Evolutionary conservation across 169 alveolate genomes (phyloP).

Genomic region (Cryptosporidium bovis): DNA sequence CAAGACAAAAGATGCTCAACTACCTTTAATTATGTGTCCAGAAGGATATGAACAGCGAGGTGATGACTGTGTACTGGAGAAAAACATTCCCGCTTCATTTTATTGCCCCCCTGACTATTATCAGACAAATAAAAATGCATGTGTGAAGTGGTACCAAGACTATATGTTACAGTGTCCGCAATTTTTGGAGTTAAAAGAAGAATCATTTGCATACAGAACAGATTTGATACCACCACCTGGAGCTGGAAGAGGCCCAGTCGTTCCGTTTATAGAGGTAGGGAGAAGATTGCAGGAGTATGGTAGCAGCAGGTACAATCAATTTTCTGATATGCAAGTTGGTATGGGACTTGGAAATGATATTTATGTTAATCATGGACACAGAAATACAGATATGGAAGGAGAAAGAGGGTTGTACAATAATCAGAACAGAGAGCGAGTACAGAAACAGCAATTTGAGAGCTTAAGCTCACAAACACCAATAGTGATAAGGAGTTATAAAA

Average conservation of each 20-base stretch:
- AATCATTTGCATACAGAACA: constrained; percentile 44
- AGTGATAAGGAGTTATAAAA: constrained; percentile 35
- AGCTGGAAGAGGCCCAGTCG: constrained; percentile 70
- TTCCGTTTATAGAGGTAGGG: constrained; percentile 18
- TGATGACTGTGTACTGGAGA: constrained; percentile 57
- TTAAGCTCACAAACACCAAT: constrained; percentile 47
- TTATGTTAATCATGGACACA: too few relatives aligned
- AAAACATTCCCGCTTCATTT: constrained; percentile 60
- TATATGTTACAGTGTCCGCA: constrained; percentile 71
- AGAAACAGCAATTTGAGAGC: constrained; percentile 20
- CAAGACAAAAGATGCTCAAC: constrained; percentile 60
- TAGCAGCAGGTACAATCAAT: too few relatives aligned
- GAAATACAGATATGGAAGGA: neutral
- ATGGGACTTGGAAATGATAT: too few relatives aligned
- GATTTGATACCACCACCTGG: constrained; percentile 73
- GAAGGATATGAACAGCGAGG: constrained; percentile 70
- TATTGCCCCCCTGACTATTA: constrained; percentile 63
- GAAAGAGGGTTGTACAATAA: neutral
- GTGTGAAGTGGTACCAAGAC: constrained; percentile 73
- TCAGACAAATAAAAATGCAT: constrained; percentile 56
- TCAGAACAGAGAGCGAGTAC: neutral
- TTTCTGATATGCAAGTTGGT: neutral
- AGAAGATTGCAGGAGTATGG: constrained; percentile 22
- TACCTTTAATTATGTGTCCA: constrained; percentile 72
- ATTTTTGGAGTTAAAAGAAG: constrained; percentile 35